Conservation (phyloP, 2,329 filamentous ascomycete genomes). For the Hypoxylon sp. region DNA sequence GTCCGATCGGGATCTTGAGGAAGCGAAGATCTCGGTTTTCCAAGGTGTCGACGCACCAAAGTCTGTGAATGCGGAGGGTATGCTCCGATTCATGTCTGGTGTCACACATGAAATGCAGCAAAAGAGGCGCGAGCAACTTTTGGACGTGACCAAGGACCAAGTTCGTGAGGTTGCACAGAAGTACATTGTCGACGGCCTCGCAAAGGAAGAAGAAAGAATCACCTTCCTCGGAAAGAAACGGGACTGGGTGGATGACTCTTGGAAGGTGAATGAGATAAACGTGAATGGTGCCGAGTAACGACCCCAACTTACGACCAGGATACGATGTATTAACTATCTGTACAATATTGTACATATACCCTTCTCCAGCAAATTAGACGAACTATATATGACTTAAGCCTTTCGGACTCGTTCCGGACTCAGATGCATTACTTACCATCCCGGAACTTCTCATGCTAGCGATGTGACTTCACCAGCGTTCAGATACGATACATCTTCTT, state of each 20-base stretch:
- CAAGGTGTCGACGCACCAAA: constrained; percentile 90
- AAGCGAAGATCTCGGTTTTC: constrained; percentile 96
- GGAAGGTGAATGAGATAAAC: constrained; percentile 84
- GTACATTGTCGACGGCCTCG: constrained; percentile 80
- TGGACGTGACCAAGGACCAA: constrained; percentile 87
- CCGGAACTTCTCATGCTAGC: neutral
- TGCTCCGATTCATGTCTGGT: constrained; percentile 86
- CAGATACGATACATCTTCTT: constrained; percentile 76
- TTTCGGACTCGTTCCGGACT: neutral
- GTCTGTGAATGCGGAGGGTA: constrained; percentile 88
- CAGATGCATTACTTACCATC: neutral
- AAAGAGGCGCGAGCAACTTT: constrained; percentile 82
- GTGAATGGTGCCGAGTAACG: constrained; percentile 60
- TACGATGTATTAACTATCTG: constrained; percentile 47
- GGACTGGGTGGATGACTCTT: constrained; percentile 80
- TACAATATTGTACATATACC: constrained; percentile 58
- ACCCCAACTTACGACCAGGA: constrained; percentile 9
- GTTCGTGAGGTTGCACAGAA: constrained; percentile 85
- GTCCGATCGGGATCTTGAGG: constrained; percentile 88
- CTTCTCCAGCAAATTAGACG: constrained; percentile 53
- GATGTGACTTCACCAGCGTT: constrained; percentile 59
- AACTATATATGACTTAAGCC: constrained; percentile 36
- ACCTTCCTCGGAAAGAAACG: constrained; percentile 88
- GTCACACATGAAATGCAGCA: constrained; percentile 93
- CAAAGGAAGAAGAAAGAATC: constrained; percentile 71